A percentile compares a stretch with the other conserved stretches of the same genome.
These are phyloP conservation scores for Suhomyces bokatorum DNA, from an alignment of 1,139 yeast species.

Conservation along the genomic window DNA sequence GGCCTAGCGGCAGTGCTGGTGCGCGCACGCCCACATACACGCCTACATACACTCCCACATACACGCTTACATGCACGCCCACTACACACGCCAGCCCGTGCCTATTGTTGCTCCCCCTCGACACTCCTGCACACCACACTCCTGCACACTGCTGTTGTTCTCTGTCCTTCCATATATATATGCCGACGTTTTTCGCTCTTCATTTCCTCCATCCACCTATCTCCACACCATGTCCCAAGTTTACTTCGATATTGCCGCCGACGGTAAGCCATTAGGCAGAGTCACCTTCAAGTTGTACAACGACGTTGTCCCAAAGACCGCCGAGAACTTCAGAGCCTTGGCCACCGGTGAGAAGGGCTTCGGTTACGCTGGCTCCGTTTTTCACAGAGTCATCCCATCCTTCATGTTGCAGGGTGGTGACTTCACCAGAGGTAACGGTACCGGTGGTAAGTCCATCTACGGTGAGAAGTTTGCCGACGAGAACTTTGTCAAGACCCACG, in stretches of 20 bases:
- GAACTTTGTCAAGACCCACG: constrained; percentile 85
- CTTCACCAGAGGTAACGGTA: constrained; percentile 90
- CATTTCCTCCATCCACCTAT: neutral
- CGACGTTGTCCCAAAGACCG: constrained; percentile 96
- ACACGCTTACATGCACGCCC: too few relatives aligned
- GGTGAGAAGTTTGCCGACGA: constrained; percentile 95
- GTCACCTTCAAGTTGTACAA: constrained; percentile 81
- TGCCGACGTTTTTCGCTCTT: constrained; percentile 1
- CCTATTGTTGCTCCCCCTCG: constrained; percentile 1
- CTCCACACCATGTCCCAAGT: constrained; percentile 52
- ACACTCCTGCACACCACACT: constrained; percentile 1
- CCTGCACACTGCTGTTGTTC: constrained; percentile 2
- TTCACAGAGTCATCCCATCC: constrained; percentile 98
- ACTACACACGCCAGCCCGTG: too few relatives aligned
- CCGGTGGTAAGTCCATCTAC: constrained; percentile 99
- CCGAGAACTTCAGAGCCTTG: constrained; percentile 97
- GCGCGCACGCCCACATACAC: too few relatives aligned
- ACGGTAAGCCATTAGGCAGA: constrained; percentile 69
- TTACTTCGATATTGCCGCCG: constrained; percentile 75
- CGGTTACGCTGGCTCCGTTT: constrained; percentile 86
- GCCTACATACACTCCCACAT: too few relatives aligned
- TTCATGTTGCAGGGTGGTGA: constrained; percentile 99
- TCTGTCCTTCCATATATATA: constrained; percentile 3
- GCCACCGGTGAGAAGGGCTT: constrained; percentile 97
- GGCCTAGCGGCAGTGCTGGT: neutral